Evolutionary conservation across 1,284 basidiomycete genomes (phyloP), one percentile per base, ranked within the genome.

Genomic region (Moniliophthora roreri): DNA sequence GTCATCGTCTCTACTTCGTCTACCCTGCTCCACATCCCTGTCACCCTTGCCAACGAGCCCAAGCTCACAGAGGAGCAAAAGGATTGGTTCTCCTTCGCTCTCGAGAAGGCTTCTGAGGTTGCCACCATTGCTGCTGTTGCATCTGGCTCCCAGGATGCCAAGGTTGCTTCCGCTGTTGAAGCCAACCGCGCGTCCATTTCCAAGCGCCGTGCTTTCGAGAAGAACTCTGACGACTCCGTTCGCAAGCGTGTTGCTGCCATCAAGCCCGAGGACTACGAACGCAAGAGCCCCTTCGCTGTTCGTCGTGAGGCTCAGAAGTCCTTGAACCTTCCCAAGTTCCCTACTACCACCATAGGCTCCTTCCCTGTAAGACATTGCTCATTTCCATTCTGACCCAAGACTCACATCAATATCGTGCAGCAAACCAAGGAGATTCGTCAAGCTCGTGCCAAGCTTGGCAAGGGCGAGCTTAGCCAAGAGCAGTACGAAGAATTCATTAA

Each of bases 351-450:
- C 65, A 98, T 98, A 65, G 96, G 95, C 60, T 98, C 96, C 41
- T 99, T 98, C 92, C 93, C 93, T 65, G 85, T 89, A 66, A 54
- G 81, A 71, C 8, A 50, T 56, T 6, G 37, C 59, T 49, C 49
- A 20, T 8, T 36, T 26, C 10, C 16, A 45, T 32, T 5, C 8
- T 20, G 11, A 7, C 42, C 40, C 1, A 36, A n/a, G 6, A 38
- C 39, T 63, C 52, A 16, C 20, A 38, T 36, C 52, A 48, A 38
- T 54, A 49, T 51, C 26, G 16, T 51, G 8, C 62, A 89, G 84
- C 95, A 99, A 89, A 99, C 97, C 71, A 97, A 98, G 79, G 96
- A 99, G 78, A 99, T 99, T 66, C 95, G 95, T 76, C 80, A 82
- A 65, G 95, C 95, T 65, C 95, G 95, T 79, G 88, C 95, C 62